phyloP scores from a whole-genome alignment of 805 yeast species.

The Candida dendrica region DNA sequence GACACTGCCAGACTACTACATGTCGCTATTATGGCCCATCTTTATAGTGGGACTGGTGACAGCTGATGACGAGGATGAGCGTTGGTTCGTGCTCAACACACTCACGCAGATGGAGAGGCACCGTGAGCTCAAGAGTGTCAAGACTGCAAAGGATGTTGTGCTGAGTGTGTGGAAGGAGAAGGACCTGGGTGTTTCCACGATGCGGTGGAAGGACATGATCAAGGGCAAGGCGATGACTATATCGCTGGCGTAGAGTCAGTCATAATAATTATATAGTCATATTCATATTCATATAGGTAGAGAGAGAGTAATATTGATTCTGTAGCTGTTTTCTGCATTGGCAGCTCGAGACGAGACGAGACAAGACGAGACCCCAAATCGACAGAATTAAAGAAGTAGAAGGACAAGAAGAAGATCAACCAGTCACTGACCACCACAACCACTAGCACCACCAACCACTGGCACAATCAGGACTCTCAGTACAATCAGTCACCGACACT shows the following conservation, averaged over 20 bases:
- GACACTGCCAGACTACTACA: conserved; percentile 23
- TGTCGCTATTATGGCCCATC: conserved; percentile 35
- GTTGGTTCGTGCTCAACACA: conserved; percentile 31
- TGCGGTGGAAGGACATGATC: conserved; percentile 32
- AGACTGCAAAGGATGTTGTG: conserved; percentile 28
- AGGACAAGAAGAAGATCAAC: no score
- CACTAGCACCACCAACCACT: no score
- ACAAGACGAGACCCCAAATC: no score
- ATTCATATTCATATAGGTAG: no score
- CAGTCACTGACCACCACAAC: no score
- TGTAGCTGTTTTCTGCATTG: no score
- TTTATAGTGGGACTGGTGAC: conserved; percentile 30
- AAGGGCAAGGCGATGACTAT: conserved; percentile 27
- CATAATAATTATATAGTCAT: not conserved
- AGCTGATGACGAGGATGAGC: conserved; percentile 25
- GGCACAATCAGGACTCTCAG: no score
- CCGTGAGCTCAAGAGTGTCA: conserved; percentile 31
- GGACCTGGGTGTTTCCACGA: conserved; percentile 22
- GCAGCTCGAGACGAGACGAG: no score
- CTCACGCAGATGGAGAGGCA: conserved; percentile 27
- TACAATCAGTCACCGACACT: no score
- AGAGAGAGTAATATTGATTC: no score
- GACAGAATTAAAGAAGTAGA: no score
- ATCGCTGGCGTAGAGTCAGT: conserved; percentile 26
- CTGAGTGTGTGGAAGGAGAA: conserved; percentile 33